Percentiles rank a stretch among this genome's conserved stretches.
These are phyloP conservation scores for Cephaloascus fragrans DNA, from an alignment of 805 yeast species.

Conservation along the genomic window DNA sequence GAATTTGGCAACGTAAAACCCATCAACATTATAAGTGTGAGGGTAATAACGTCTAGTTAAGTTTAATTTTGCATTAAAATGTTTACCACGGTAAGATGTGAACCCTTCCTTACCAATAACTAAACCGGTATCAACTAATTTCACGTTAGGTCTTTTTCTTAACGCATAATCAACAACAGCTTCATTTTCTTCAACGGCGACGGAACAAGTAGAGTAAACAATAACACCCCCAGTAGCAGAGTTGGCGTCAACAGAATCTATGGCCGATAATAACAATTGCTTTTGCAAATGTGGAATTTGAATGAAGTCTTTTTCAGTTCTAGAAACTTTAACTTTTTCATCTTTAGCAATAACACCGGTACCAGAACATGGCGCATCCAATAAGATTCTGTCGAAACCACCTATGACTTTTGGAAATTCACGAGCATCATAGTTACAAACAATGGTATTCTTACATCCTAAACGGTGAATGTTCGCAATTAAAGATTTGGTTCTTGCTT, in stretches of 20 bases:
- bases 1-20: conserved; percentile 95
- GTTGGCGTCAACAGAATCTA: conserved; percentile 92
- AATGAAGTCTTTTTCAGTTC: conserved; percentile 94
- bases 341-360: conserved; percentile 99
- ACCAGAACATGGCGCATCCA: conserved; percentile 99
- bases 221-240: conserved; percentile 88
- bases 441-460: conserved; percentile 94
- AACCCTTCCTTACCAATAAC: conserved; percentile 95
- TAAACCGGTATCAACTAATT: conserved; percentile 84
- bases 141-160: conserved; percentile 92
- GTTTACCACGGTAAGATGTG: conserved; percentile 87
- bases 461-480: conserved; percentile 96
- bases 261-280: conserved; percentile 87
- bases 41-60: conserved; percentile 95
- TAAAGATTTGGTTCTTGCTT: conserved; percentile 90
- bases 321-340: conserved; percentile 83
- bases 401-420: conserved; percentile 98
- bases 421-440: conserved; percentile 95
- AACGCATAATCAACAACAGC: conserved; percentile 97
- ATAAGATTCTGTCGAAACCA: conserved; percentile 88
- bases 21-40: conserved; percentile 97
- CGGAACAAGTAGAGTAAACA: conserved; percentile 97
- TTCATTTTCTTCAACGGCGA: conserved; percentile 97
- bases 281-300: conserved; percentile 96
- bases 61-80: conserved; percentile 64